Evolutionary conservation across 1,284 basidiomycete species (phyloP).

Genomic region (Malassezia globosa): DNA sequence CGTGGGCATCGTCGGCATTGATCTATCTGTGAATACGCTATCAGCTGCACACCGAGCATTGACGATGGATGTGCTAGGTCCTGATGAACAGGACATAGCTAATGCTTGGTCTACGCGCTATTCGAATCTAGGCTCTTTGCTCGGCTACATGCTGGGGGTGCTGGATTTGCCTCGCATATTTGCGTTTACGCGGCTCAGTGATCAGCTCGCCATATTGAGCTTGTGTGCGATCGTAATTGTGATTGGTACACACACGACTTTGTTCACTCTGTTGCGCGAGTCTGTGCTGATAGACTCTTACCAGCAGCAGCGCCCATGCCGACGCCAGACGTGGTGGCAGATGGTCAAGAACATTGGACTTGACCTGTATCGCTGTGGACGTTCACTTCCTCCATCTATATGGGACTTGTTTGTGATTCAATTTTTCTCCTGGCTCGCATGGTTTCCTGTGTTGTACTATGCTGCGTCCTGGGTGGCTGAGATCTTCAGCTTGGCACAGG

Average conservation of each 20-base stretch:
- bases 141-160: constrained; percentile 41
- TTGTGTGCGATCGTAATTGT: constrained; percentile 24
- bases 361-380: constrained; percentile 23
- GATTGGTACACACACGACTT: constrained; percentile 24
- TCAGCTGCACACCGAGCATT: constrained; percentile 73
- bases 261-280: constrained; percentile 24
- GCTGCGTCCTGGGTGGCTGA: constrained; percentile 38
- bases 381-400: constrained; percentile 23
- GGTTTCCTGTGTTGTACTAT: constrained; percentile 40
- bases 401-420: constrained; percentile 33
- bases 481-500: constrained; percentile 28
- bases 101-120: constrained; percentile 93
- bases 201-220: constrained; percentile 27
- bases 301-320: background rate
- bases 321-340: background rate
- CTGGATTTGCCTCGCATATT: constrained; percentile 27
- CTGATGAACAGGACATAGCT: constrained; percentile 65
- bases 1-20: constrained; percentile 72
- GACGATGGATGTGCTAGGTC: constrained; percentile 56
- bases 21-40: constrained; percentile 77
- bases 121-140: constrained; percentile 45
- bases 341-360: background rate
- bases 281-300: constrained; percentile 15
- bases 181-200: constrained; percentile 19
- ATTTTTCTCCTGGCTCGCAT: constrained; percentile 38